Evolutionary conservation across 1,284 basidiomycete genomes (phyloP), one percentile per base, ranked within the genome.

Genomic region (Ganoderma sinense): DNA sequence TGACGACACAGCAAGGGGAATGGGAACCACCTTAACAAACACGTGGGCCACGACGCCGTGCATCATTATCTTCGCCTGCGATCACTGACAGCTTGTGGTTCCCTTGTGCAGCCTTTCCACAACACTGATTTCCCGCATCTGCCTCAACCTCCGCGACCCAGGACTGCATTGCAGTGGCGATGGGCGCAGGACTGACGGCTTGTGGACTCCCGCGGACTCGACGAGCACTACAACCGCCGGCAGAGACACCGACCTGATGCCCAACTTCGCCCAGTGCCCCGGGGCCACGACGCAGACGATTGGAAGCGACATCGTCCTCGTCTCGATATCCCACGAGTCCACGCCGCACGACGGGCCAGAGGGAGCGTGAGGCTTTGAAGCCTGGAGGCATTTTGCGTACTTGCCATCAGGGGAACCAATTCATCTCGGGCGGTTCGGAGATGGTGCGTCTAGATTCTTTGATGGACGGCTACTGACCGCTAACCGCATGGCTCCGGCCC

Each of bases 21-120:
- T 72, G 4, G 69, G 64, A 4, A 71, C 72, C 8, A 75, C 72
- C 1, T 20, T 76, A 36, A 74, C 75, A 10, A 78, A 78, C 48
- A 72, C 71, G 77, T 78, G 65, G 36, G 77, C 73, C 26, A 7
- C 45, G n/a, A 26, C 23, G 11, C 23, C 6, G 23, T 51, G 14
- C 11, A 51, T 26, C 51, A 29, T 8, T 33, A 59, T 33, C 13
- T 10, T 59, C 36, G 36, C 39, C 36, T 20, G 33, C 20, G 58
- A 56, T 31, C 16, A 33, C 55, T 56, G 29, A 33, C 53, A n/a
- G 55, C 6, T 11, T 33, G 31, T 29, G 18, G 18, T 29, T 6
- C 33, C 23, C 29, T 40, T 26, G n/a, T 26, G 31, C 51, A 71
- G 70, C 11, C 65, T 74, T 20, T 62, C 73, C 26, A 71, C 70